Evolutionary conservation across 2,329 filamentous ascomycete genomes (phyloP).

Genomic region (Exophiala sp.): DNA sequence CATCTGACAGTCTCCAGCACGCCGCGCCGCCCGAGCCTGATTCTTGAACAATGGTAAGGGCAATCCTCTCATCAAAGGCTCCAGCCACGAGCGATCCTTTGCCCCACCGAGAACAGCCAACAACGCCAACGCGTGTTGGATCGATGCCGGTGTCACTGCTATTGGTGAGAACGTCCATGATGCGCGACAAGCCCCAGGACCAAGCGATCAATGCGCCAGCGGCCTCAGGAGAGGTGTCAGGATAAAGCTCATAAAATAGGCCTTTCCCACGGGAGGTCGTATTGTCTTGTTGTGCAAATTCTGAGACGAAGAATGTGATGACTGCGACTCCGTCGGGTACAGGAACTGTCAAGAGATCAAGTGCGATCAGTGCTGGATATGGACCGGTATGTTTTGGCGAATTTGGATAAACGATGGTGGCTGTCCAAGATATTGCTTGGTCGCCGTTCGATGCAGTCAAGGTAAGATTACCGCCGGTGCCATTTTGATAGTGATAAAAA

Average conservation of each 20-base stretch:
- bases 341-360: slow-evolving; percentile 54
- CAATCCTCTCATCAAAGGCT: slow-evolving; percentile 57
- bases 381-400: slow-evolving; percentile 42
- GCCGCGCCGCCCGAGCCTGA: slow-evolving; percentile 60
- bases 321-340: slow-evolving; percentile 54
- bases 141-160: slow-evolving; percentile 49
- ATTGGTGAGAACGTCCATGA: slow-evolving; percentile 58
- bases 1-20: slow-evolving; percentile 58
- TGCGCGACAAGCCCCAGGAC: slow-evolving; percentile 61
- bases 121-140: slow-evolving; percentile 52
- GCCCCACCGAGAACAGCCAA: slow-evolving; percentile 62
- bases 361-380: slow-evolving; percentile 57
- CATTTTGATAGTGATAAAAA: slow-evolving; percentile 8
- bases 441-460: slow-evolving; percentile 45
- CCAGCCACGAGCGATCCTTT: slow-evolving; percentile 63
- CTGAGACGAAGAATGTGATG: slow-evolving; percentile 59
- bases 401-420: slow-evolving; percentile 38
- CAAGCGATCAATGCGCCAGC: slow-evolving; percentile 60
- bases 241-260: slow-evolving; percentile 59
- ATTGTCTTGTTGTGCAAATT: slow-evolving; percentile 51
- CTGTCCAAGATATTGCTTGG: slow-evolving; percentile 47
- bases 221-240: slow-evolving; percentile 44
- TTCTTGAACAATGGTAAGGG: slow-evolving; percentile 61
- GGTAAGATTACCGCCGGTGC: slow-evolving; percentile 42
- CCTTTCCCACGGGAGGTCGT: slow-evolving; percentile 52